Percentiles rank a stretch among this genome's conserved stretches.
phyloP scores from a whole-genome alignment of 352 stramenopile genomes.

The Globisporangium nodosum region DNA sequence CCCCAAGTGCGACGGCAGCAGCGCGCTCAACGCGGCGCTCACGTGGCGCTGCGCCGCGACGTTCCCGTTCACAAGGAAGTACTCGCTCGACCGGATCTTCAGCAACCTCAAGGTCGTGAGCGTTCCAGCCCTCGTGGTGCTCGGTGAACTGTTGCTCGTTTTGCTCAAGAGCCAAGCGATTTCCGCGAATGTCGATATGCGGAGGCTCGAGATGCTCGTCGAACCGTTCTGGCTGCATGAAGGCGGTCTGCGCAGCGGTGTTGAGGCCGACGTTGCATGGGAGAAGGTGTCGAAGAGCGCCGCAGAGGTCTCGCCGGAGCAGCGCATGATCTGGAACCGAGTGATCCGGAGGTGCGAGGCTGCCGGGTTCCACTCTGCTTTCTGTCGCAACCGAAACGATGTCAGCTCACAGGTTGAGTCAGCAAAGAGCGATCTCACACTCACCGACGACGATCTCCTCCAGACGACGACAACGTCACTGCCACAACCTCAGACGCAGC shows the following conservation, averaged over 20 bases:
- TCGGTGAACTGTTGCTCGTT: constrained; percentile 53
- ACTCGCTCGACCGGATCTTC: constrained; percentile 41
- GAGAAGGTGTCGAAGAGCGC: constrained; percentile 2
- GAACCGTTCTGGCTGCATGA: constrained; percentile 47
- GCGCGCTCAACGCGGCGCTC: neutral
- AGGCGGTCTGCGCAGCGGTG: neutral
- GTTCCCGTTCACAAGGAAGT: constrained; percentile 39
- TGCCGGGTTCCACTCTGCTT: constrained; percentile 23
- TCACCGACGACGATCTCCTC: neutral
- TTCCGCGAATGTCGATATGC: constrained; percentile 16
- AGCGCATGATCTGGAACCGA: constrained; percentile 61
- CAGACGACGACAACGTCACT: neutral
- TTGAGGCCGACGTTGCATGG: neutral
- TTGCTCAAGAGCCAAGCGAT: constrained; percentile 26
- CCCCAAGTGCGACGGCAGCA: neutral
- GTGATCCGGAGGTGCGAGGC: constrained; percentile 50
- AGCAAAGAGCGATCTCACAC: neutral
- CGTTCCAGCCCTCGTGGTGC: constrained; percentile 30
- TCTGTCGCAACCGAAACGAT: constrained; percentile 1
- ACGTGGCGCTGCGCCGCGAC: constrained; percentile 27
- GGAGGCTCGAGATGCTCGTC: constrained; percentile 28
- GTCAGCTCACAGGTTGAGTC: neutral
- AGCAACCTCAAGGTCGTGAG: constrained; percentile 27
- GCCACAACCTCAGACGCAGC: neutral
- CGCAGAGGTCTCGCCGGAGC: constrained; percentile 15